A percentile compares a stretch with the other conserved stretches of the same genome.
Conservation (phyloP, 2,329 filamentous ascomycete species). For the Fusarium cicatricum region DNA sequence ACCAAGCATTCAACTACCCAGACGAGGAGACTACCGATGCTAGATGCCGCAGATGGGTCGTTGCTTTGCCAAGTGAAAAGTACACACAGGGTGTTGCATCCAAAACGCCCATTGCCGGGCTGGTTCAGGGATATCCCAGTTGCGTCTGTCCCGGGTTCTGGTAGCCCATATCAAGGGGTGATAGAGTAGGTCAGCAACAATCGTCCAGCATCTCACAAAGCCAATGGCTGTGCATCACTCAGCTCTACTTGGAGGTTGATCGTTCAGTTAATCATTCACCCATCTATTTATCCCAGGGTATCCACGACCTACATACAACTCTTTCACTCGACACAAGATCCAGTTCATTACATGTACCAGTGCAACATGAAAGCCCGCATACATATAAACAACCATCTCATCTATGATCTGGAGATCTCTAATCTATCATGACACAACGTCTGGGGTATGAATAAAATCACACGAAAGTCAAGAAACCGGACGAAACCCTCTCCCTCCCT, state of each 20-base stretch:
- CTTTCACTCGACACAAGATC: not conserved
- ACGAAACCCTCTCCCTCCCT: slow-evolving; percentile 3
- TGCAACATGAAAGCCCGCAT: not conserved
- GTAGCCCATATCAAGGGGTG: too few species aligned
- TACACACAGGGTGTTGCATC: too few species aligned
- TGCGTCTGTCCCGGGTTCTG: too few species aligned
- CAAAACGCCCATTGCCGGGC: too few species aligned
- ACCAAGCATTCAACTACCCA: too few species aligned
- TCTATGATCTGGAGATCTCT: slow-evolving; percentile 27
- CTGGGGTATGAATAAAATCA: slow-evolving; percentile 22
- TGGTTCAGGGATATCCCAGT: too few species aligned
- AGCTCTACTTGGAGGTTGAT: not conserved
- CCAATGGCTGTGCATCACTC: too few species aligned
- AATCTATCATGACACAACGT: slow-evolving; percentile 35
- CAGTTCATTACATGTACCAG: not conserved
- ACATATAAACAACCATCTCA: not conserved
- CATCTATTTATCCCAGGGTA: slow-evolving; percentile 21
- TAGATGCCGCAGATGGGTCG: too few species aligned
- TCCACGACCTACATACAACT: slow-evolving; percentile 9
- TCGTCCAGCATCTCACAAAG: too few species aligned
- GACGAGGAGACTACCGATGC: too few species aligned
- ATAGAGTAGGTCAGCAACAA: too few species aligned
- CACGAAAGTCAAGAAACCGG: not conserved
- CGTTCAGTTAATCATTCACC: slow-evolving; percentile 11
- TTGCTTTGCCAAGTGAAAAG: too few species aligned